Base-by-base conservation (phyloP, 73 alveolate species). In the Symbiodinium pilosum region DNA sequence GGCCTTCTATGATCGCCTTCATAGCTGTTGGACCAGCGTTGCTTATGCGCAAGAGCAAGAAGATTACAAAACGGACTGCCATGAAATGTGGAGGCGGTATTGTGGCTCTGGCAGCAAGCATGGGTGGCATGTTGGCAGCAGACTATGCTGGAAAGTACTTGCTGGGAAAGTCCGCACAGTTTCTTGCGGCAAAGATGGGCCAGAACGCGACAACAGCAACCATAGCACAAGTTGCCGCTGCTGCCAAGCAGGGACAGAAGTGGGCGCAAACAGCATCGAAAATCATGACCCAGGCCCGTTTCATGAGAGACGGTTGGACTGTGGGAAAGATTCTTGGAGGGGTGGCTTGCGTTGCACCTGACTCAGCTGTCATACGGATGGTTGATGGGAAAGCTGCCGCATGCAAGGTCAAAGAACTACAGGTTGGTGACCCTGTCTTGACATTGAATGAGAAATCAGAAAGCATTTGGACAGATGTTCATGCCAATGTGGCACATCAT, bases 271-370 rank as follows among this genome's bases (percentile, higher is more conserved):
- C 89, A 11, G 69, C 69, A 5, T 9, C 68, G 36, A 83, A 36
- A 6, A 39, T 83, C 38, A 39, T 83, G 89, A 83, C 89, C 21
- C 89, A 83, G 28, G 54, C 69, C 12, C 89, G 89, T 40, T 83
- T 83, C 36, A 83, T 41, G 54, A 83, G 44, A 24, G 86, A 30
- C 28, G 86, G 86, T 32, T 73, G 86, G 86, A 73, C 47, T 12
- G 42, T 32, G 24, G 20, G 32, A 14, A 73, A 73, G 86, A 73
- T 73, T 30, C 86, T 73, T 11, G 43, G 47, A 12, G 44, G 32
- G 24, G 44, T 30, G 12, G 86, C 86, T 30, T 9, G 86, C 44
- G 28, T 73, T 32, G 47, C 86, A 9, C 86, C 86, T 73, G 47
- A 28, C 44, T n/a, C 51, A 11, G 32, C 86, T 38, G 42, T 73